Base-by-base conservation (phyloP, 108 stramenopile genomes). In the Nitzschia sp. region DNA sequence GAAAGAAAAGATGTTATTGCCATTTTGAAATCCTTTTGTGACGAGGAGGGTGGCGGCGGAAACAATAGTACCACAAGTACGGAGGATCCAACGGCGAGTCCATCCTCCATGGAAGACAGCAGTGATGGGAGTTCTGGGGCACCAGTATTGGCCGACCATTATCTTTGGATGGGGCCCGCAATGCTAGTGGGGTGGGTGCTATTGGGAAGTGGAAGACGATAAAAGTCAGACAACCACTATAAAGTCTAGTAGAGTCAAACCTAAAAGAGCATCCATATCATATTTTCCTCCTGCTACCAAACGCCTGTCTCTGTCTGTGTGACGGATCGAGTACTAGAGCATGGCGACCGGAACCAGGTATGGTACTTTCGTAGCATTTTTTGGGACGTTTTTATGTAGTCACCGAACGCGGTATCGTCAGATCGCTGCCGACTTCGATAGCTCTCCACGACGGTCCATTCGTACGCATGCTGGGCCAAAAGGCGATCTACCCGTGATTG, bases 401-500 rank as follows among this genome's bases (percentile, higher is more conserved):
- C 66, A 15, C 6, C 27, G 21, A 36, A 31, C 6, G 3, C 2
- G 9, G 3, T 53, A 16, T 62, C 34, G 28, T 67, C 45, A 59
- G 27, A 25, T 16, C 32, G 17, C 22, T 60, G n/a, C 13, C n/a
- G 2, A n/a, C 2, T 6, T 16, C 41, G 41, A 17, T 1, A 8
- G 19, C 35, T 38, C 65, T 67, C 48, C 48, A 50, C 19, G 4
- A 50, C 16, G 13, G 73, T 75, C 73, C 73, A 75, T 44, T 67
- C 21, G 30, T 75, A 75, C 17, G 73, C 73, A 45, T 75, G 73
- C 4, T n/a, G 28, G 8, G 73, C 73, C 50, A 69, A 68, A 22
- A 64, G 16, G 28, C 60, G 25, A 19, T 69, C 31, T 27, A 72
- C 69, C 1, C 17, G 15, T 6, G 69, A 66, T 29, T 68, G 57